Conservation (phyloP, 768 basidiomycete species). For the Boletus subparvulus region DNA sequence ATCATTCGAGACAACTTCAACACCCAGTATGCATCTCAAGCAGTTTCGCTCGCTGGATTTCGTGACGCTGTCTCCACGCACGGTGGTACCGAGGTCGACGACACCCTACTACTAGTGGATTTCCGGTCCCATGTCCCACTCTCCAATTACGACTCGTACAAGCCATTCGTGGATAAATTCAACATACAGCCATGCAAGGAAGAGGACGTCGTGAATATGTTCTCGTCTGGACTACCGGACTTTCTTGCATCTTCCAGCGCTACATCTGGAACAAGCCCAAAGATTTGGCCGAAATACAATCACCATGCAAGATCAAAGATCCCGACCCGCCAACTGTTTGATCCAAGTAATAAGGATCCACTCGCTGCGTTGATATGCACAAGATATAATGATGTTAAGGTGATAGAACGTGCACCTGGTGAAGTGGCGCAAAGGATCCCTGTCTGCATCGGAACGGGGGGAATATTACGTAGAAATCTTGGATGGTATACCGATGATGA, state of each 20-base stretch:
- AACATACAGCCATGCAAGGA: slow-evolving; percentile 18
- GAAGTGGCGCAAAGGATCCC: slow-evolving; percentile 9
- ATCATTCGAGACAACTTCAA: no score
- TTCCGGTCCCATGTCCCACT: slow-evolving; percentile 12
- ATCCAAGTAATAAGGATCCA: no score
- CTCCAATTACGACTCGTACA: slow-evolving; percentile 14
- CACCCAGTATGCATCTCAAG: no score
- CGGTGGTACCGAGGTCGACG: no score
- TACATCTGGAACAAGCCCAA: no score
- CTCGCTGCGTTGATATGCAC: no score
- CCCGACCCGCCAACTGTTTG: no score
- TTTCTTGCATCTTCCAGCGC: slow-evolving; percentile 9
- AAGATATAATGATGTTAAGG: no score
- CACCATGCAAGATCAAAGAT: no score
- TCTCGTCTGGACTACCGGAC: slow-evolving; percentile 20
- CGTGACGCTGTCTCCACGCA: no score
- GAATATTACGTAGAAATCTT: background rate
- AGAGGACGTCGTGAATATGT: slow-evolving; percentile 14
- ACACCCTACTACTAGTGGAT: background rate
- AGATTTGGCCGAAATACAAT: no score
- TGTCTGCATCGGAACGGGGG: background rate
- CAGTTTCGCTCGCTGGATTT: no score
- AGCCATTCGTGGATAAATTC: slow-evolving; percentile 16
- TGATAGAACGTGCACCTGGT: background rate
- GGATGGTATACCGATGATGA: background rate